Conservation (phyloP, 495 filamentous ascomycete genomes). For the Daldinia childiae region DNA sequence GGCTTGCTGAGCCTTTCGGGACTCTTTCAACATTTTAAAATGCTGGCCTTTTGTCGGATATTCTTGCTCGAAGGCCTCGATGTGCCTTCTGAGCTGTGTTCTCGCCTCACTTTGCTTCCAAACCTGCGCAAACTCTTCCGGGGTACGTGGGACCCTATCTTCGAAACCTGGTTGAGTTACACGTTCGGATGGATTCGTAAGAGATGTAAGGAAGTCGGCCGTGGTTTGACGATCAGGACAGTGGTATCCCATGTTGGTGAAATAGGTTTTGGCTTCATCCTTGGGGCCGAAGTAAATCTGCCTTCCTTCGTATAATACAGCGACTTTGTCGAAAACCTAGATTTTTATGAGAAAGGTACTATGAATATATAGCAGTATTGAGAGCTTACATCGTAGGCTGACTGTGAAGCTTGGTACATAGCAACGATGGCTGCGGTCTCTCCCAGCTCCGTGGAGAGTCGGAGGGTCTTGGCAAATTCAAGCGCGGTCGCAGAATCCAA, state of each 20-base stretch:
- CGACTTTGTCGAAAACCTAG: slow-evolving; percentile 65
- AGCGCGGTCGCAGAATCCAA: slow-evolving; percentile 62
- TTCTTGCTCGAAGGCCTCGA: slow-evolving; percentile 65
- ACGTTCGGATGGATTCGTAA: slow-evolving; percentile 79
- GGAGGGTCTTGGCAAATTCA: slow-evolving; percentile 60
- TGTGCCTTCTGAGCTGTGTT: slow-evolving; percentile 69
- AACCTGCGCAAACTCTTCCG: slow-evolving; percentile 67
- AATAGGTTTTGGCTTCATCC: slow-evolving; percentile 64
- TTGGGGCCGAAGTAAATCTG: slow-evolving; percentile 73
- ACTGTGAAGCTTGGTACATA: slow-evolving; percentile 80
- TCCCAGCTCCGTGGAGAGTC: slow-evolving; percentile 63
- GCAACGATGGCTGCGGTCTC: slow-evolving; percentile 68
- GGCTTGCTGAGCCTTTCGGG: slow-evolving; percentile 52
- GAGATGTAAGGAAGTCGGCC: slow-evolving; percentile 78
- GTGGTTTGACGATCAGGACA: slow-evolving; percentile 75
- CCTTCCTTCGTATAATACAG: slow-evolving; percentile 69
- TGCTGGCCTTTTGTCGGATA: slow-evolving; percentile 59
- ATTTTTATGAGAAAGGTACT: slow-evolving; percentile 26
- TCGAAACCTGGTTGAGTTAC: slow-evolving; percentile 71
- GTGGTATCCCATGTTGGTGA: slow-evolving; percentile 68
- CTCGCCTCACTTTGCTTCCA: slow-evolving; percentile 48
- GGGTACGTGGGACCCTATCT: slow-evolving; percentile 67
- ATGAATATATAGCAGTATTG: not conserved
- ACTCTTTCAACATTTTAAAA: slow-evolving; percentile 44
- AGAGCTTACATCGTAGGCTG: slow-evolving; percentile 64